These are phyloP conservation scores for Cladophialophora immunda DNA, from an alignment of 2,329 filamentous ascomycete genomes.

Conservation along the genomic window DNA sequence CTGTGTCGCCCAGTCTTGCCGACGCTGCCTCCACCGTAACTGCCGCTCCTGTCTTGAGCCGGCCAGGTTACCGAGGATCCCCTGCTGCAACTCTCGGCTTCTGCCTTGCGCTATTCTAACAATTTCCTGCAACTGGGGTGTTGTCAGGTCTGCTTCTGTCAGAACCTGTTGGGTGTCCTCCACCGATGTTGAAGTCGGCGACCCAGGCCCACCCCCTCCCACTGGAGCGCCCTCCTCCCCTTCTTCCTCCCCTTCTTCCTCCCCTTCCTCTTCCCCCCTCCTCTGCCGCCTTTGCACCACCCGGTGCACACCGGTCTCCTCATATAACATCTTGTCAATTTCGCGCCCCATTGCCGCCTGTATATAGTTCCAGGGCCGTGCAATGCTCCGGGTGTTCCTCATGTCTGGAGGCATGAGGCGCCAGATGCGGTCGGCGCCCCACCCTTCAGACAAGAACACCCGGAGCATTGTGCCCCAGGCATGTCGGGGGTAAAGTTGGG, in stretches of 20 bases:
- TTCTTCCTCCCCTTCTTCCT: no score
- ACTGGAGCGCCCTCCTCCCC: no score
- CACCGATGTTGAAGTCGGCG: background rate
- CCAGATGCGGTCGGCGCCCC: slow-evolving; percentile 33
- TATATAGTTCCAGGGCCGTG: slow-evolving; percentile 38
- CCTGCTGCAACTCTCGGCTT: background rate
- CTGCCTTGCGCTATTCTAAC: background rate
- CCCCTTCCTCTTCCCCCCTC: background rate
- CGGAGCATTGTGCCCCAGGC: slow-evolving; percentile 38
- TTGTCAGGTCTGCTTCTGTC: background rate
- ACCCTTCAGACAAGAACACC: slow-evolving; percentile 36
- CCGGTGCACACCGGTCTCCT: slow-evolving; percentile 25
- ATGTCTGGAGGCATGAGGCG: slow-evolving; percentile 29
- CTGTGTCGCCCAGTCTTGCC: background rate
- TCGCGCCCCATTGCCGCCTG: slow-evolving; percentile 37
- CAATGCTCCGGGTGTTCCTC: background rate
- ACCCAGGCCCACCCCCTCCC: no score
- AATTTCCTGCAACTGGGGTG: background rate
- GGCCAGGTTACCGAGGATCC: no score
- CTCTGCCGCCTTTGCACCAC: background rate
- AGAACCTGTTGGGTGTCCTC: background rate
- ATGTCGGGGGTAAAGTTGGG: slow-evolving; percentile 35
- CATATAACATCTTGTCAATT: slow-evolving; percentile 27
- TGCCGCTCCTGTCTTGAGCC: no score
- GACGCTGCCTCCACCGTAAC: background rate